Conservation (phyloP, 306 rosid species). For the Carpinus viminea region DNA sequence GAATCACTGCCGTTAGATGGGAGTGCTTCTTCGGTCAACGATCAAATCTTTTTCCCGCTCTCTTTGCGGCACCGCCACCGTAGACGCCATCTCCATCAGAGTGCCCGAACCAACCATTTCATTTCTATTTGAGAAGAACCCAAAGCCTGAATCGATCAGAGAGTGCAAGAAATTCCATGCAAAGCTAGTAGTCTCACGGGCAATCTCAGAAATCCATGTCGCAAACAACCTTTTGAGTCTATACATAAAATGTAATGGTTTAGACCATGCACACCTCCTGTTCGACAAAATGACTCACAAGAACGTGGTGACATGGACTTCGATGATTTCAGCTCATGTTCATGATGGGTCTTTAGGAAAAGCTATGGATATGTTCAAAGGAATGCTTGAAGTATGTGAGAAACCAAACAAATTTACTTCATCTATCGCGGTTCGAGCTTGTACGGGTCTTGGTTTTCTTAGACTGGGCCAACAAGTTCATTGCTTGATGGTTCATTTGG, state of each 20-base stretch:
- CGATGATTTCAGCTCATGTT: conserved; percentile 48
- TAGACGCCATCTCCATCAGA: conserved; percentile 3
- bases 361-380: conserved; percentile 42
- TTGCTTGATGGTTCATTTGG: conserved; percentile 38
- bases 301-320: conserved; percentile 58
- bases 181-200: conserved; percentile 42
- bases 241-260: conserved; percentile 30
- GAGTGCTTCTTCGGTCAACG: conserved; percentile 21
- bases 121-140: conserved; percentile 27
- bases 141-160: conserved; percentile 33
- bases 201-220: conserved; percentile 41
- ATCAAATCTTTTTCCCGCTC: background rate
- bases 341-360: conserved; percentile 35
- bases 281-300: conserved; percentile 47
- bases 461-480: conserved; percentile 51
- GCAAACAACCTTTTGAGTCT: conserved; percentile 44
- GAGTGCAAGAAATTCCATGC: conserved; percentile 51
- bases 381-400: conserved; percentile 41
- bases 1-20: background rate
- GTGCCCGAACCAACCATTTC: conserved; percentile 26
- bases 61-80: background rate
- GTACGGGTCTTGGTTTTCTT: conserved; percentile 30
- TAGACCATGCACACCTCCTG: conserved; percentile 39
- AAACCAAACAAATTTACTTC: conserved; percentile 54
- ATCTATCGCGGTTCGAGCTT: conserved; percentile 41